These are phyloP conservation scores for Sugiyamaella smithiae DNA, from an alignment of 805 yeast genomes.

Conservation along the genomic window DNA sequence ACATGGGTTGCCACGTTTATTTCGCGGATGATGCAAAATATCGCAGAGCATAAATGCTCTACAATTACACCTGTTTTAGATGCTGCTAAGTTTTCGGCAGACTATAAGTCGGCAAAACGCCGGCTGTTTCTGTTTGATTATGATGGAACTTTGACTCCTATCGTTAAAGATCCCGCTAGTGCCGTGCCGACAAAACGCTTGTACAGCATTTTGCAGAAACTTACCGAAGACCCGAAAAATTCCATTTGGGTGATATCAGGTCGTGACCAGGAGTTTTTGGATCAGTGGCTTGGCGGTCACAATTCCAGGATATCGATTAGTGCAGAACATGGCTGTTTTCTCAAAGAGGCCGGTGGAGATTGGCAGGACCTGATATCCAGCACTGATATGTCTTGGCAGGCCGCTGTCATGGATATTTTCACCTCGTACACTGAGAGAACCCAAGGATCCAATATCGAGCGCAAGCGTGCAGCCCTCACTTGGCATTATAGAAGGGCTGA, in stretches of 20 bases:
- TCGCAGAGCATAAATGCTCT: slow-evolving; percentile 39
- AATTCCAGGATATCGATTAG: slow-evolving; percentile 69
- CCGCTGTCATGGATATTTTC: slow-evolving; percentile 71
- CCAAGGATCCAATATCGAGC: slow-evolving; percentile 84
- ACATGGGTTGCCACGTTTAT: slow-evolving; percentile 72
- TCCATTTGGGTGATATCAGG: slow-evolving; percentile 96
- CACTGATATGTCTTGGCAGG: slow-evolving; percentile 93
- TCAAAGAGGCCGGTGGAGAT: slow-evolving; percentile 63
- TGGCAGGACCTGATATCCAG: slow-evolving; percentile 87
- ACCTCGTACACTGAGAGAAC: slow-evolving; percentile 78
- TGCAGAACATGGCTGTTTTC: slow-evolving; percentile 97
- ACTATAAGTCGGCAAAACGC: slow-evolving; percentile 58
- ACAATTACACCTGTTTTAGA: slow-evolving; percentile 81
- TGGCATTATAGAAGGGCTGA: slow-evolving; percentile 98
- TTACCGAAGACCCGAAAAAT: slow-evolving; percentile 74
- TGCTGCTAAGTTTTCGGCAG: slow-evolving; percentile 57
- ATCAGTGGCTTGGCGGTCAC: slow-evolving; percentile 77
- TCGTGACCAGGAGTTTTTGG: slow-evolving; percentile 86
- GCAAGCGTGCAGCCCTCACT: slow-evolving; percentile 88
- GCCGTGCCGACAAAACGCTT: slow-evolving; percentile 88
- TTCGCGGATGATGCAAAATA: slow-evolving; percentile 38
- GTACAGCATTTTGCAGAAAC: slow-evolving; percentile 52
- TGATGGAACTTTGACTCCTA: slow-evolving; percentile 96
- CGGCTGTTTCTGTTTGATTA: slow-evolving; percentile 89
- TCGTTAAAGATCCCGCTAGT: slow-evolving; percentile 96